Evolutionary conservation across 768 basidiomycete species (phyloP), one percentile per base, ranked within the genome.

Genomic region (Lactarius deliciosus): DNA sequence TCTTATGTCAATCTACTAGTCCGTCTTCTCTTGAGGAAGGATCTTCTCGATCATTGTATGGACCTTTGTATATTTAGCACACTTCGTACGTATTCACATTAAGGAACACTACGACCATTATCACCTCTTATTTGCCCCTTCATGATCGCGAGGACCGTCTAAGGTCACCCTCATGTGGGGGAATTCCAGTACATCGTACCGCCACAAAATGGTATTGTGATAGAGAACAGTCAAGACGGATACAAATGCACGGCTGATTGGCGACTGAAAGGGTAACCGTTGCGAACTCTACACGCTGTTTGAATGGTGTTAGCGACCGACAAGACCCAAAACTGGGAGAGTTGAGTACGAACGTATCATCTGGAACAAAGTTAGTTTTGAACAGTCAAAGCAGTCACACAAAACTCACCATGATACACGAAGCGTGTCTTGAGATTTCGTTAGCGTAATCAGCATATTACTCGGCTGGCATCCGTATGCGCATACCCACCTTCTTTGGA

Each of bases 401-500:
- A n/a, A 41, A 60, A 57, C 77, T 22, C 77, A 90, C 91, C 91
- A 70, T 93, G 87, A 75, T 92, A 93, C 73, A 88, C 85, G 79
- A 91, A 93, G 57, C 83, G 84, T 25, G 91, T 92, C 91, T 92
- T 54, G 67, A 36, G 34, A 61, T 60, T 64, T 38, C 32, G 61
- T 62, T 18, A 38, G 50, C 40, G 47, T 72, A 53, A 73, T 63
- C 57, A 63, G 25, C 13, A 59, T 16, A 25, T 15, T 9, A 7
- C 20, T 2, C 13, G 16, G 20, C 25, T 28, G 20, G 25, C 18
- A 16, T 55, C 57, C 22, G 34, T 28, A 25, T 45, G 25, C 34
- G 41, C 45, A 0, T 54, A 73, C 82, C 20, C 68, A 90, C 91
- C 85, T 92, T 91, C 85, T 93, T 93, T 18, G 92, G 92, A 77